Conservation (phyloP, 106 monocot species). For the Acanthochlamys bracteata region DNA sequence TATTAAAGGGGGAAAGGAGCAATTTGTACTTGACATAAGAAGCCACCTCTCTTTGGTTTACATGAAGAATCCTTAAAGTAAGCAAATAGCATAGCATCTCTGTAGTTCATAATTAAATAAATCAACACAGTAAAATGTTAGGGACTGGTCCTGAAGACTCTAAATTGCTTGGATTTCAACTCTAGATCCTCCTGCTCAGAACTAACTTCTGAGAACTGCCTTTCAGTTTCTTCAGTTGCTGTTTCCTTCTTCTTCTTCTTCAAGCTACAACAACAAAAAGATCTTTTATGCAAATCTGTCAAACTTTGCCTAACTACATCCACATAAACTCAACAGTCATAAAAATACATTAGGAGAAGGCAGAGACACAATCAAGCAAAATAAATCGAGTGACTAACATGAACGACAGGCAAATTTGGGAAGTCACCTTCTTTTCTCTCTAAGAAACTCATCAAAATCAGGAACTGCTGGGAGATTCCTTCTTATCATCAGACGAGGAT, state of each 20-base stretch:
- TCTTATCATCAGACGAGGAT: too few species aligned
- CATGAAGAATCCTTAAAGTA: too few species aligned
- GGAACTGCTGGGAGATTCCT: too few species aligned
- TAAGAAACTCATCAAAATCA: constrained; percentile 71
- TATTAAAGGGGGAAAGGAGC: not conserved
- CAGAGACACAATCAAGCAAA: not conserved
- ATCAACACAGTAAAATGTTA: too few species aligned
- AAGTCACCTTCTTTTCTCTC: constrained; percentile 80
- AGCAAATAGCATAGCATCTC: too few species aligned
- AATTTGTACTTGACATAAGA: not conserved
- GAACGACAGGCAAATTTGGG: not conserved
- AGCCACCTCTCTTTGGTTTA: too few species aligned
- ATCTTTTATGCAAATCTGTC: too few species aligned
- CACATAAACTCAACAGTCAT: too few species aligned
- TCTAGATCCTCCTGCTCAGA: constrained; percentile 64
- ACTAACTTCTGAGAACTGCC: constrained; percentile 54
- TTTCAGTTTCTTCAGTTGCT: constrained; percentile 74
- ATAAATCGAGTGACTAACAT: not conserved
- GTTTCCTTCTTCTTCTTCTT: constrained; percentile 79
- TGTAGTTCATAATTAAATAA: too few species aligned
- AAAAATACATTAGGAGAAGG: not conserved
- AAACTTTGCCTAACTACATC: too few species aligned
- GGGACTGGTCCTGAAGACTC: constrained; percentile 39
- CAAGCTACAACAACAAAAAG: constrained; percentile 35
- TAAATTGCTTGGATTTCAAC: constrained; percentile 56